phyloP scores from a whole-genome alignment of 257 asterid genomes.

The Jaltomata sinuosa region DNA sequence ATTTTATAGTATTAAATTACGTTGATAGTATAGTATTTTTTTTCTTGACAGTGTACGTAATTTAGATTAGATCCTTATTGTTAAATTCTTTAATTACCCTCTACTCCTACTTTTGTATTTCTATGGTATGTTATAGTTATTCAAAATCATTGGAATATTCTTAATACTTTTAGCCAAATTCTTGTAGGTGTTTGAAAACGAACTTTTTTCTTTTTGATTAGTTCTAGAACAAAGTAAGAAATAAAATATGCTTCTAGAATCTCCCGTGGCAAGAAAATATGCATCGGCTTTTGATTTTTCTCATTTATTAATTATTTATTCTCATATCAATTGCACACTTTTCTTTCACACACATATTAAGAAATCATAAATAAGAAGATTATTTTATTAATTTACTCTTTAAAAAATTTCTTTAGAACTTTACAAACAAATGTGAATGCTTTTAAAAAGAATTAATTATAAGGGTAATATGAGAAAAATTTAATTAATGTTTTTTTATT shows the following conservation, averaged over 20 bases:
- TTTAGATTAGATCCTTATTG: background rate
- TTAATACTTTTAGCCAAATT: background rate
- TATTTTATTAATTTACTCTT: too few relatives aligned
- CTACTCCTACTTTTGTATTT: background rate
- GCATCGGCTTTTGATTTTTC: background rate
- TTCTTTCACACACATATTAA: too few relatives aligned
- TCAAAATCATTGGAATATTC: background rate
- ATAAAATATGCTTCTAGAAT: too few relatives aligned
- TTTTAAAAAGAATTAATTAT: too few relatives aligned
- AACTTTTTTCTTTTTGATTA: background rate
- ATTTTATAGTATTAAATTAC: background rate
- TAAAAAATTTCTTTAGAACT: too few relatives aligned
- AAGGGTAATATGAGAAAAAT: too few relatives aligned
- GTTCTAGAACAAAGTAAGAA: background rate
- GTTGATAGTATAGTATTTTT: background rate
- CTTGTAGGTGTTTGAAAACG: background rate
- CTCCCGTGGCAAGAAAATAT: too few relatives aligned
- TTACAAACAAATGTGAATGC: too few relatives aligned
- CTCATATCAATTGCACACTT: too few relatives aligned
- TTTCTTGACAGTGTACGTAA: background rate
- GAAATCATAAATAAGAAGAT: too few relatives aligned
- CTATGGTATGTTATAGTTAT: background rate
- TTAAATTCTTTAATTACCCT: background rate
- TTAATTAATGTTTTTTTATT: too few relatives aligned
- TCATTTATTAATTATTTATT: background rate